Evolutionary conservation across 441 rosid genomes (phyloP).

Genomic region (Populus hybrid): DNA sequence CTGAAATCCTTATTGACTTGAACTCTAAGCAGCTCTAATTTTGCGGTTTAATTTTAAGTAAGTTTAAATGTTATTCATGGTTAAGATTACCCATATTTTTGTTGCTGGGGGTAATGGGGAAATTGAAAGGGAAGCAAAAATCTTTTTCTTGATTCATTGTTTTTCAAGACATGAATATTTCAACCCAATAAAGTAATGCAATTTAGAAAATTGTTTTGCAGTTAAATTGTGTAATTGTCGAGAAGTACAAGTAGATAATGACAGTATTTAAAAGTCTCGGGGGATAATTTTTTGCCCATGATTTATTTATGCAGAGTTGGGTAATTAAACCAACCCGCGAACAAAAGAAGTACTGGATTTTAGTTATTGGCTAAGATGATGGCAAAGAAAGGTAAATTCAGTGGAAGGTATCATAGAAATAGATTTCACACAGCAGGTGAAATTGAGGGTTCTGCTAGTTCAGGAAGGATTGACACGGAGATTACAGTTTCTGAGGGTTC

Average conservation of each 20-base stretch:
- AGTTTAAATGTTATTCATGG: background rate
- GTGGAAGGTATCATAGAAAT: slow-evolving; percentile 49
- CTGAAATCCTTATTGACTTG: background rate
- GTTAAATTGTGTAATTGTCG: background rate
- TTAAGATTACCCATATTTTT: background rate
- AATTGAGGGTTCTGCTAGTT: slow-evolving; percentile 67
- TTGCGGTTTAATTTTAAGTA: background rate
- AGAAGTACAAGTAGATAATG: background rate
- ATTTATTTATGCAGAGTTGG: slow-evolving; percentile 36
- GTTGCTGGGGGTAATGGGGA: background rate
- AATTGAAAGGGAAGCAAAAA: background rate
- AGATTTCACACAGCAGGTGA: slow-evolving; percentile 47
- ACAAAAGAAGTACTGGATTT: background rate
- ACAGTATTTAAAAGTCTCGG: background rate
- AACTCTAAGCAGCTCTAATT: too few relatives aligned
- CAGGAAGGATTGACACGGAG: slow-evolving; percentile 47
- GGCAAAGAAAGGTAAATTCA: slow-evolving; percentile 48
- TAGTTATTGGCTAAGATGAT: slow-evolving; percentile 32
- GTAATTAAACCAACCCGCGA: slow-evolving; percentile 18
- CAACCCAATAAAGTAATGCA: background rate
- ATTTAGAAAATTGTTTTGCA: background rate
- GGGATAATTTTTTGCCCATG: slow-evolving; percentile 29
- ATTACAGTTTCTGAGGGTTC: slow-evolving; percentile 55
- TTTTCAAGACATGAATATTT: background rate
- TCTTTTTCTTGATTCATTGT: background rate